These are phyloP conservation scores for Canavalia gladiata DNA, from an alignment of 306 rosid genomes.

Conservation along the genomic window DNA sequence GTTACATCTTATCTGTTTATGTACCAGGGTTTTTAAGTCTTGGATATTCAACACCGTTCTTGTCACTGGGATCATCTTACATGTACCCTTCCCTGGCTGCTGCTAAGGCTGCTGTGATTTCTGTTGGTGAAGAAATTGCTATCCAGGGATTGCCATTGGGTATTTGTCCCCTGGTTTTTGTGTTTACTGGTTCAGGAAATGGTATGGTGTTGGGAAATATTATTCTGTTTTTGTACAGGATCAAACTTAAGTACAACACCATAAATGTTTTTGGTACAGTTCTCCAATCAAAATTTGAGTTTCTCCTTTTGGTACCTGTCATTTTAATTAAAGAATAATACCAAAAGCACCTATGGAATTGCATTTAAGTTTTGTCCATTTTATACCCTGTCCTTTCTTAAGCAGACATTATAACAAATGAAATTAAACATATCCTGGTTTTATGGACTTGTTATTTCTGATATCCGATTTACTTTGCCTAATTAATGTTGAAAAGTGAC, in stretches of 20 bases:
- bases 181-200: slow-evolving; percentile 93
- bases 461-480: slow-evolving; percentile 28
- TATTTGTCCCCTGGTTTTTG: slow-evolving; percentile 89
- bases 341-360: no score
- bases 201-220: slow-evolving; percentile 70
- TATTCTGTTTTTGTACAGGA: neutral
- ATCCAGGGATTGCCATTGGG: slow-evolving; percentile 82
- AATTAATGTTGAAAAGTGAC: slow-evolving; percentile 21
- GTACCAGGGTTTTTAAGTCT: slow-evolving; percentile 82
- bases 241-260: no score
- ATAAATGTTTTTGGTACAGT: no score
- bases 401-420: slow-evolving; percentile 4
- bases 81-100: slow-evolving; percentile 96
- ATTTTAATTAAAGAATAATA: no score
- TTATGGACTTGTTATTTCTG: slow-evolving; percentile 20
- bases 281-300: no score
- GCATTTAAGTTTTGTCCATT: no score
- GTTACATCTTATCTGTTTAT: slow-evolving; percentile 40
- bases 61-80: slow-evolving; percentile 92
- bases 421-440: neutral
- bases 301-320: no score
- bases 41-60: slow-evolving; percentile 96
- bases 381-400: slow-evolving; percentile 11
- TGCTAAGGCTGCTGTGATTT: slow-evolving; percentile 94
- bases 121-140: slow-evolving; percentile 95